Evolutionary conservation across 1,284 basidiomycete species (phyloP).

Genomic region (Boletus hoseneyae): DNA sequence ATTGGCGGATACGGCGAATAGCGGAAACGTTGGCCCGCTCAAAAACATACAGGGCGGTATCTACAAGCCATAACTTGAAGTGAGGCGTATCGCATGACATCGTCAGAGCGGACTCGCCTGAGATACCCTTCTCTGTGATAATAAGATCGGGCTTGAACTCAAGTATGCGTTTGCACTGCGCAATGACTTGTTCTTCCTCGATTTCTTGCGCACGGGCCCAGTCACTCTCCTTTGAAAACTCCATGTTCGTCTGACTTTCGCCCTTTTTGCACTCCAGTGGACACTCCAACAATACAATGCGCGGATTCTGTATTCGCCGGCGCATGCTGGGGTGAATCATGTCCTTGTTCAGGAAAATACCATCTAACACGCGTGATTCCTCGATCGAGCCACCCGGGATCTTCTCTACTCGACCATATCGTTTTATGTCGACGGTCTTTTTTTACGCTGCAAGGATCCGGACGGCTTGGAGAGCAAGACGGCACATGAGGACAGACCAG

Average conservation of each 20-base stretch:
- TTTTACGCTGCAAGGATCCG: conserved; percentile 70
- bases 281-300: conserved; percentile 92
- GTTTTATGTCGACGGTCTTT: conserved; percentile 93
- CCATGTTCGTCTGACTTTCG: conserved; percentile 98
- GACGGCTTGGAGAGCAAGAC: conserved; percentile 89
- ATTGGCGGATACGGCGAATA: conserved; percentile 93
- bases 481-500: conserved; percentile 98
- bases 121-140: conserved; percentile 97
- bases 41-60: conserved; percentile 92
- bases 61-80: conserved; percentile 38
- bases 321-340: conserved; percentile 98
- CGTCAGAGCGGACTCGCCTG: conserved; percentile 51
- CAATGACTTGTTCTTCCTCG: conserved; percentile 96
- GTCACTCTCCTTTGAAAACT: conserved; percentile 92
- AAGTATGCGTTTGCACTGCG: conserved; percentile 82
- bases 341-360: conserved; percentile 99
- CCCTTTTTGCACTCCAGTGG: conserved; percentile 99
- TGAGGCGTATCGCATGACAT: not conserved
- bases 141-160: conserved; percentile 96
- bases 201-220: conserved; percentile 93
- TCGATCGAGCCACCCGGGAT: conserved; percentile 98
- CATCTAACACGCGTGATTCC: conserved; percentile 82
- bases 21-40: conserved; percentile 89
- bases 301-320: conserved; percentile 84
- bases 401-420: conserved; percentile 97